Evolutionary conservation across 345 rosid species (phyloP), one percentile per base, ranked within the genome.

Genomic region (Excoecaria cochinchinensis): DNA sequence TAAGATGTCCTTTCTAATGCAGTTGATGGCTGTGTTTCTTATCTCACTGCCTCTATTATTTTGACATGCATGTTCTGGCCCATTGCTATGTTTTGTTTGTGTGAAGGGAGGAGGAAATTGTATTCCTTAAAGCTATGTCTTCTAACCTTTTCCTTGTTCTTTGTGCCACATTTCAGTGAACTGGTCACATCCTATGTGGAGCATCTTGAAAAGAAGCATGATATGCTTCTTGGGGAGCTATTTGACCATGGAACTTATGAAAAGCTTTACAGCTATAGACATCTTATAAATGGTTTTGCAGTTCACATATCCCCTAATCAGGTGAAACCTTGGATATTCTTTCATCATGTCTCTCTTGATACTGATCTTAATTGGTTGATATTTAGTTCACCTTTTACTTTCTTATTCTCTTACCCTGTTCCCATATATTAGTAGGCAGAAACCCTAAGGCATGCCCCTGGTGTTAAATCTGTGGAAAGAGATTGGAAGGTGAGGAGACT

Each of bases 401-500:
- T 75, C 42, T 36, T 72, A 46, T 84, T 58, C 58, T 56, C 88
- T 90, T 78, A 89, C 88, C 24, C 66, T 76, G 55, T 85, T 83
- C 83, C 85, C 15, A 85, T 81, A 71, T 79, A 89, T 87, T 90
- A 84, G 90, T 91, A 95, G 99, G 99, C 91, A 75, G 97, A 90
- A 87, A 87, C 82, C 78, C 87, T 95, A 81, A 81, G 95, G 77
- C 91, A 70, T 64, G 83, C 90, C 74, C 86, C 97, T 61, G 89
- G 90, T 73, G 97, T 95, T 81, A 95, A 87, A 78, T 90, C 91
- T n/a, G 91, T 95, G 83, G 80, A 82, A 78, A 89, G 94, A 84
- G 99, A 95, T 77, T 95, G 98, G 99, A 95, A 93, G 87, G 99
- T 95, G 73, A 89, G 86, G 85, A 87, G 84, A 82, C 97, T 93